Percentiles rank a stretch among this genome's conserved stretches.
Conservation (phyloP, 2,329 filamentous ascomycete genomes). For the Penicillium italicum region DNA sequence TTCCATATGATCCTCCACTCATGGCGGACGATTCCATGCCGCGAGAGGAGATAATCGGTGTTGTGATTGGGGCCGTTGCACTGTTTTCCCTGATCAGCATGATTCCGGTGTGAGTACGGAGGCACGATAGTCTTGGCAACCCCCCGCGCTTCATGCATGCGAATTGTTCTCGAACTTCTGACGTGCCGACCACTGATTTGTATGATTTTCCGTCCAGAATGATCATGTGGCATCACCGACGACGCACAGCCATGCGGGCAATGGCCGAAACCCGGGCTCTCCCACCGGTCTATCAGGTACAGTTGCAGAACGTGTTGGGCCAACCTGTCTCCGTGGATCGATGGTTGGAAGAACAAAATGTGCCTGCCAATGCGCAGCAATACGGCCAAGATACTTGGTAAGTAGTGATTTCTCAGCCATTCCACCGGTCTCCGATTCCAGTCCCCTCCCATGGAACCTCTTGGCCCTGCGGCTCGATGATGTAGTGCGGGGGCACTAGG, state of each 20-base stretch:
- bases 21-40: slow-evolving; percentile 24
- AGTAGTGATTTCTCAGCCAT: slow-evolving; percentile 7
- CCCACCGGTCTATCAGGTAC: slow-evolving; percentile 12
- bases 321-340: slow-evolving; percentile 21
- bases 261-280: neutral
- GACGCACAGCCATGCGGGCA: slow-evolving; percentile 12
- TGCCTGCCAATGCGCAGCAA: slow-evolving; percentile 14
- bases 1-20: slow-evolving; percentile 13
- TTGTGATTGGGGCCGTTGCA: slow-evolving; percentile 30
- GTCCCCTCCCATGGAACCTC: neutral
- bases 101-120: slow-evolving; percentile 28
- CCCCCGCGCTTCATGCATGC: slow-evolving; percentile 12
- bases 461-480: slow-evolving; percentile 17
- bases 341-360: slow-evolving; percentile 28
- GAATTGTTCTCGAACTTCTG: slow-evolving; percentile 14
- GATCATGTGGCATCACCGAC: slow-evolving; percentile 25
- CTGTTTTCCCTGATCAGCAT: slow-evolving; percentile 30
- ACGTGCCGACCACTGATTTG: slow-evolving; percentile 2
- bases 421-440: slow-evolving; percentile 1
- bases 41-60: slow-evolving; percentile 26
- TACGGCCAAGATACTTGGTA: slow-evolving; percentile 31
- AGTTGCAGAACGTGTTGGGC: slow-evolving; percentile 13
- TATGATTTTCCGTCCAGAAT: slow-evolving; percentile 11
- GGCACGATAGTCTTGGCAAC: slow-evolving; percentile 12
- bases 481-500: slow-evolving; percentile 8